Base-by-base conservation (phyloP, 352 stramenopile genomes). In the Phytopythium cucurbitacearum region DNA sequence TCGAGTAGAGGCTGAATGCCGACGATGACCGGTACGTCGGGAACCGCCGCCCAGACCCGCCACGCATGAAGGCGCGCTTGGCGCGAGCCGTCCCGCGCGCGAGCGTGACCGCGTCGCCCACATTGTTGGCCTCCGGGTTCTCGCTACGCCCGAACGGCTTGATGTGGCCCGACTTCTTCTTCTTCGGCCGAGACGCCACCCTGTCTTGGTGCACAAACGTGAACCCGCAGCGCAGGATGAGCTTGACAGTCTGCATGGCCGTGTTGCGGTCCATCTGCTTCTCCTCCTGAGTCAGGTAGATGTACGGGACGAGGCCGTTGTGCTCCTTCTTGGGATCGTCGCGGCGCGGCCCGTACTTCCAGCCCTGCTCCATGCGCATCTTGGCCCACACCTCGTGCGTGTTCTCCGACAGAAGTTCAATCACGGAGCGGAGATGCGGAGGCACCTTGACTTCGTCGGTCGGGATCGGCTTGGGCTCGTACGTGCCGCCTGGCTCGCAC, bases 181-280 rank as follows among this genome's bases (percentile, higher is more conserved):
- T 72, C 57, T 68, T 71, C 38, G 60, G 62, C 4, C 55, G 51
- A 15, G 67, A 69, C 9, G 67, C 60, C 37, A 68, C 49, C 49
- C 86, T 69, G 65, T 90, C 72, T 41, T 77, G 80, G 57, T 87
- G 80, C 41, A 73, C 71, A 36, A 91, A 87, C 16, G 54, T 61
- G 51, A 87, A 91, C 6, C 80, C 80, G 49, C 79, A 88, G 51
- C 77, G 74, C 51, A 89, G 48, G 36, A 91, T 91, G 38, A 87
- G 46, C 58, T 91, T 91, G 10, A 89, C 74, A 5, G 80, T 89
- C 58, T 91, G 78, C 71, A 91, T 77, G 28, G 79, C 79, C n/a
- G 79, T 92, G 54, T 92, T 90, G 45, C 81, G 74, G 49, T 92
- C 80, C 81, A 92, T 92, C 42, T 89, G 73, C 66, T 90, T 89